phyloP scores from a whole-genome alignment of 768 basidiomycete species.

The Suillus alpinus region DNA sequence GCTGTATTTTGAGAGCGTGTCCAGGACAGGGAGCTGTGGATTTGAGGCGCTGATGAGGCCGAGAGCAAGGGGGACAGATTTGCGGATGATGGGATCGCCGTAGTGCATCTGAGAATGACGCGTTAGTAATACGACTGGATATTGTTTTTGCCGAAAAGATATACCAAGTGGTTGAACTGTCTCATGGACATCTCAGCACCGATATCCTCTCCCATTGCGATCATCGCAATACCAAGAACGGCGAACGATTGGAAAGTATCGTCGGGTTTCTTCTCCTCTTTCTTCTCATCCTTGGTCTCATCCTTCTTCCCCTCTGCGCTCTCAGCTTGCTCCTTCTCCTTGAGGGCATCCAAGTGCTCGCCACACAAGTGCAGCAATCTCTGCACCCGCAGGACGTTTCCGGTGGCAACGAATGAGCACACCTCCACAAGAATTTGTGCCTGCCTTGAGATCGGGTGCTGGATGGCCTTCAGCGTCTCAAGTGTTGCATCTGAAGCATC shows the following conservation, averaged over 20 bases:
- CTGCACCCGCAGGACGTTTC: conserved; percentile 93
- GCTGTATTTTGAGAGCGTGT: conserved; percentile 97
- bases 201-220: conserved; percentile 98
- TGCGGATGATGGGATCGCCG: conserved; percentile 89
- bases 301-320: conserved; percentile 25
- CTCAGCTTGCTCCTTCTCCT: conserved; percentile 35
- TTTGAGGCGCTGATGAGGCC: conserved; percentile 95
- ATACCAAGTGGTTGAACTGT: conserved; percentile 94
- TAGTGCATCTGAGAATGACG: conserved; percentile 84
- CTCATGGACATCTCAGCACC: conserved; percentile 97
- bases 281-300: conserved; percentile 50
- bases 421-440: conserved; percentile 91
- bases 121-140: conserved; percentile 13
- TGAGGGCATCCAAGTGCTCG: conserved; percentile 70
- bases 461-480: conserved; percentile 89
- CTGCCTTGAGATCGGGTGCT: conserved; percentile 87
- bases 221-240: conserved; percentile 88
- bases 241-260: conserved; percentile 91
- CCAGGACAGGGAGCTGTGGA: conserved; percentile 90
- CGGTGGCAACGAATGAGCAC: conserved; percentile 92
- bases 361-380: conserved; percentile 90
- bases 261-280: conserved; percentile 41
- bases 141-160: conserved; percentile 20
- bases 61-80: conserved; percentile 48
- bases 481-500: conserved; percentile 92